Percentiles rank a stretch among this genome's conserved stretches.
Evolutionary conservation across 352 stramenopile species (phyloP).

Genomic region (Phytophthora pini): DNA sequence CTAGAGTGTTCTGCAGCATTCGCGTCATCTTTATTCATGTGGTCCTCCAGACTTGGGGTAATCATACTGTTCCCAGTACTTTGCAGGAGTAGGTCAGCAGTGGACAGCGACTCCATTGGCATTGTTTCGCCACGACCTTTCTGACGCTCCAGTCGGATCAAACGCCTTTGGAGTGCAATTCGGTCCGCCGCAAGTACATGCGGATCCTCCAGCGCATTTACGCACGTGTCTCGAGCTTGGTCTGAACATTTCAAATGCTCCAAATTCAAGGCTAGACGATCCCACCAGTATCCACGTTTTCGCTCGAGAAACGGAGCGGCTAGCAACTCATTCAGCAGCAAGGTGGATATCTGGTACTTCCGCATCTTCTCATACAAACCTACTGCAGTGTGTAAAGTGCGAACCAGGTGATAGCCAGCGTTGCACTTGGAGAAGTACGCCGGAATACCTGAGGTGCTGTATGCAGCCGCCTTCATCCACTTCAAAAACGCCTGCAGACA

Average conservation of each 20-base stretch:
- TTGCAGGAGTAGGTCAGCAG: constrained; percentile 24
- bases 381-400: constrained; percentile 63
- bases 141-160: constrained; percentile 53
- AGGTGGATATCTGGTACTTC: constrained; percentile 71
- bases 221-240: constrained; percentile 55
- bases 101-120: constrained; percentile 17
- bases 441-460: constrained; percentile 11
- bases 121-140: constrained; percentile 18
- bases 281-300: constrained; percentile 80
- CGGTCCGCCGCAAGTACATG: constrained; percentile 65
- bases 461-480: constrained; percentile 45
- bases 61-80: constrained; percentile 25
- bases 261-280: constrained; percentile 74
- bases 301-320: constrained; percentile 55
- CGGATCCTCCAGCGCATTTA: constrained; percentile 60
- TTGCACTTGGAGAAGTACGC: constrained; percentile 74
- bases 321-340: constrained; percentile 75
- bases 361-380: constrained; percentile 79
- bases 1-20: constrained; percentile 1
- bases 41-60: constrained; percentile 4
- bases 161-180: constrained; percentile 57
- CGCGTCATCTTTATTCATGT: constrained; percentile 21
- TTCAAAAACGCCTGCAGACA: constrained; percentile 56
- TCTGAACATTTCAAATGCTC: constrained; percentile 72
- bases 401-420: constrained; percentile 71